Percentiles rank a stretch among this genome's conserved stretches.
phyloP scores from a whole-genome alignment of 306 rosid genomes.

The Dalbergia oliveri region DNA sequence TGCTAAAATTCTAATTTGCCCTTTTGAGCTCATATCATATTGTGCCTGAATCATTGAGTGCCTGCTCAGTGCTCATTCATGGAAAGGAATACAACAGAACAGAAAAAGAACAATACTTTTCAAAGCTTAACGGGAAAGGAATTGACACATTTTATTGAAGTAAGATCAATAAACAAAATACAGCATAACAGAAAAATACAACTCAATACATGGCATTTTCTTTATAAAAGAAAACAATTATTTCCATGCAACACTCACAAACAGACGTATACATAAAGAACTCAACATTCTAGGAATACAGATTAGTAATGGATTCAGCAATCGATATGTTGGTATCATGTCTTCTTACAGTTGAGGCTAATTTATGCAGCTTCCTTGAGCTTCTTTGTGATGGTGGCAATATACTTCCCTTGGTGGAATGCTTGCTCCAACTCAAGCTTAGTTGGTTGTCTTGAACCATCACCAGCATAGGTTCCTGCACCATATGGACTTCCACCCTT shows the following conservation, averaged over 20 bases:
- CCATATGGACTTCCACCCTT: conserved; percentile 94
- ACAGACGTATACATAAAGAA: conserved; percentile 30
- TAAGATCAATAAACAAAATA: conserved; percentile 41
- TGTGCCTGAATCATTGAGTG: neutral
- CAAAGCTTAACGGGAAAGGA: neutral
- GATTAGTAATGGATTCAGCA: conserved; percentile 35
- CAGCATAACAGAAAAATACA: conserved; percentile 46
- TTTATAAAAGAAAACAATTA: neutral
- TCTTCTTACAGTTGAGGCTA: no score
- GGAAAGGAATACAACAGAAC: neutral
- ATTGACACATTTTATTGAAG: conserved; percentile 27
- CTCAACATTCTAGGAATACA: conserved; percentile 36
- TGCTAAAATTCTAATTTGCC: no score
- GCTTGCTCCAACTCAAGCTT: conserved; percentile 81
- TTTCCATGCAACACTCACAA: conserved; percentile 21
- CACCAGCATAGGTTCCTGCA: conserved; percentile 81
- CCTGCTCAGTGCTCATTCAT: neutral
- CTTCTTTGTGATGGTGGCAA: conserved; percentile 80
- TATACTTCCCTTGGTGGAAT: conserved; percentile 78
- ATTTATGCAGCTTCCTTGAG: conserved; percentile 70
- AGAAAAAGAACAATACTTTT: neutral
- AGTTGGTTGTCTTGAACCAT: conserved; percentile 80
- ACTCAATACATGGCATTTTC: neutral
- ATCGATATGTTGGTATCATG: neutral
- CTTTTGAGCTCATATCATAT: no score